Evolutionary conservation across 177 flowering plant genomes (phyloP).

Genomic region (Vitis hybrid): DNA sequence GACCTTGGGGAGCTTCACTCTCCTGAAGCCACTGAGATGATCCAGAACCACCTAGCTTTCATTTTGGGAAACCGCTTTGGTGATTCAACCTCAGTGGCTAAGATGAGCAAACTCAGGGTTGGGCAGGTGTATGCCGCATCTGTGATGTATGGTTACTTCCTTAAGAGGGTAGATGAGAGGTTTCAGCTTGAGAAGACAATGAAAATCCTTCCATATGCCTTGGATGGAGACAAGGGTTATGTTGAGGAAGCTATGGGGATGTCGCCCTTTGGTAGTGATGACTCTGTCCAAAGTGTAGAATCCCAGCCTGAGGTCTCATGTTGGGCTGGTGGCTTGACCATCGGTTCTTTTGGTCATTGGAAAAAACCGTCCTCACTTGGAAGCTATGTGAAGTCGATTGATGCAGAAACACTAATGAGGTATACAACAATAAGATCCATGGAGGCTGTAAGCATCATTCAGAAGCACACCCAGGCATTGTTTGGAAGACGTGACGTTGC

Average conservation of each 20-base stretch:
- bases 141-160: slow-evolving; percentile 94
- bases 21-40: slow-evolving; percentile 86
- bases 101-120: slow-evolving; percentile 79
- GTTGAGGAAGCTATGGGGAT: slow-evolving; percentile 31
- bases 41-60: slow-evolving; percentile 77
- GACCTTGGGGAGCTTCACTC: slow-evolving; percentile 73
- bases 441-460: slow-evolving; percentile 81
- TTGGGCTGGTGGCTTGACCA: slow-evolving; percentile 39
- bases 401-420: slow-evolving; percentile 76
- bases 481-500: slow-evolving; percentile 85
- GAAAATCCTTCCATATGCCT: slow-evolving; percentile 66
- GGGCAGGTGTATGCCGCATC: slow-evolving; percentile 98
- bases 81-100: slow-evolving; percentile 56
- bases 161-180: slow-evolving; percentile 85
- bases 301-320: slow-evolving; percentile 64
- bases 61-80: slow-evolving; percentile 70
- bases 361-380: slow-evolving; percentile 55
- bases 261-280: slow-evolving; percentile 22
- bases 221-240: slow-evolving; percentile 32
- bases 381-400: slow-evolving; percentile 88
- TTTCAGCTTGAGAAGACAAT: slow-evolving; percentile 93
- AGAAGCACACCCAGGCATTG: slow-evolving; percentile 93
- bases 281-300: slow-evolving; percentile 15
- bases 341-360: slow-evolving; percentile 54
- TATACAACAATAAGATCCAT: slow-evolving; percentile 85